Conservation (phyloP, 257 asterid genomes). For the Cordia subcordata region DNA sequence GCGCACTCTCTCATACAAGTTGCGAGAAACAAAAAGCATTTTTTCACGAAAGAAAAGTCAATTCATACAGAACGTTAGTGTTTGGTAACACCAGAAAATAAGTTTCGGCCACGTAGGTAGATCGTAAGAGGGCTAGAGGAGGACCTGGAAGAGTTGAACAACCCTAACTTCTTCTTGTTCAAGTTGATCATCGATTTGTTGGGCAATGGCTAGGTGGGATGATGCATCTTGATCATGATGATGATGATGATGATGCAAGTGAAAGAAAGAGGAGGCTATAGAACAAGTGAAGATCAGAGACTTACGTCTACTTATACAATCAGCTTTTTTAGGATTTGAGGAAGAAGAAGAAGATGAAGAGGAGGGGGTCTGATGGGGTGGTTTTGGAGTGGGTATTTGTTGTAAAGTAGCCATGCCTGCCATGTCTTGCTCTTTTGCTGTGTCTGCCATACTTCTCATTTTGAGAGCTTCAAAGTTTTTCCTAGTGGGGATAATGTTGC, state of each 20-base stretch:
- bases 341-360: conserved; percentile 10
- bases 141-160: conserved; percentile 66
- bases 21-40: too few species aligned
- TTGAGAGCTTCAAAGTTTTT: not conserved
- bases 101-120: not conserved
- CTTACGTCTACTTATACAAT: conserved; percentile 38
- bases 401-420: conserved; percentile 27
- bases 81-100: too few species aligned
- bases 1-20: too few species aligned
- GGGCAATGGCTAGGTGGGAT: conserved; percentile 41
- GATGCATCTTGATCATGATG: conserved; percentile 15
- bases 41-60: too few species aligned
- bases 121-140: not conserved
- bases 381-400: conserved; percentile 21
- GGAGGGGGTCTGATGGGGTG: conserved; percentile 15
- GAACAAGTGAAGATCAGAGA: conserved; percentile 49
- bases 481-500: not conserved
- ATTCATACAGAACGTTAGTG: too few species aligned
- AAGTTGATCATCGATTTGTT: conserved; percentile 37
- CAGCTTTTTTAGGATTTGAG: conserved; percentile 18
- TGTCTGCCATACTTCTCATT: not conserved
- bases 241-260: conserved; percentile 7
- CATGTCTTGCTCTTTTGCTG: conserved; percentile 19
- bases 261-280: conserved; percentile 36
- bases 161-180: conserved; percentile 52